phyloP scores from a whole-genome alignment of 2,329 filamentous ascomycete genomes.

The Aspergillus sp. region DNA sequence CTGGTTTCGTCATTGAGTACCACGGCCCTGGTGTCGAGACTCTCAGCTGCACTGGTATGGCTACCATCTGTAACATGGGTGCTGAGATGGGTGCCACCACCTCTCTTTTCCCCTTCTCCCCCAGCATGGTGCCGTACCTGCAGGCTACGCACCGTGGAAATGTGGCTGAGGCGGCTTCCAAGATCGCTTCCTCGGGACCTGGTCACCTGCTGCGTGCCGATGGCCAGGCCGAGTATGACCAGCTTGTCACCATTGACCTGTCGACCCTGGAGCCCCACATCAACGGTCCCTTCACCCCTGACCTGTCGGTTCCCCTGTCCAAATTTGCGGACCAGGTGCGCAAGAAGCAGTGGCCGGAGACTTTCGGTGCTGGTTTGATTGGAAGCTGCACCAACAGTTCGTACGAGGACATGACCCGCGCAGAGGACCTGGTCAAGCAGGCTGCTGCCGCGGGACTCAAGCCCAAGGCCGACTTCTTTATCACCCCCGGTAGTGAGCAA shows the following conservation, averaged over 20 bases:
- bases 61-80: constrained; percentile 85
- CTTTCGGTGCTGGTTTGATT: constrained; percentile 86
- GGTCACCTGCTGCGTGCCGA: constrained; percentile 69
- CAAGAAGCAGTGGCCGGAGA: constrained; percentile 82
- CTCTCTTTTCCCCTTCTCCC: constrained; percentile 87
- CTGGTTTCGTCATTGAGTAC: constrained; percentile 91
- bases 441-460: constrained; percentile 82
- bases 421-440: constrained; percentile 87
- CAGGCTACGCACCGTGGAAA: constrained; percentile 69
- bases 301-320: constrained; percentile 86
- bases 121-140: constrained; percentile 77
- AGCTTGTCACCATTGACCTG: constrained; percentile 84
- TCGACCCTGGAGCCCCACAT: constrained; percentile 89
- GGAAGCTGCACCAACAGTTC: constrained; percentile 98
- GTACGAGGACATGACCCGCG: constrained; percentile 96
- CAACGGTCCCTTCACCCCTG: constrained; percentile 94
- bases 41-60: constrained; percentile 87
- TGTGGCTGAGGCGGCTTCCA: constrained; percentile 61
- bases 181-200: constrained; percentile 53
- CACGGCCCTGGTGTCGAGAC: constrained; percentile 83
- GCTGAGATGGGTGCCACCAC: constrained; percentile 89
- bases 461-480: constrained; percentile 86
- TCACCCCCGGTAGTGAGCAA: constrained; percentile 94
- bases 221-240: constrained; percentile 75
- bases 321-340: constrained; percentile 79